phyloP scores from a whole-genome alignment of 108 stramenopile genomes.

The Skeletonema potamos region DNA sequence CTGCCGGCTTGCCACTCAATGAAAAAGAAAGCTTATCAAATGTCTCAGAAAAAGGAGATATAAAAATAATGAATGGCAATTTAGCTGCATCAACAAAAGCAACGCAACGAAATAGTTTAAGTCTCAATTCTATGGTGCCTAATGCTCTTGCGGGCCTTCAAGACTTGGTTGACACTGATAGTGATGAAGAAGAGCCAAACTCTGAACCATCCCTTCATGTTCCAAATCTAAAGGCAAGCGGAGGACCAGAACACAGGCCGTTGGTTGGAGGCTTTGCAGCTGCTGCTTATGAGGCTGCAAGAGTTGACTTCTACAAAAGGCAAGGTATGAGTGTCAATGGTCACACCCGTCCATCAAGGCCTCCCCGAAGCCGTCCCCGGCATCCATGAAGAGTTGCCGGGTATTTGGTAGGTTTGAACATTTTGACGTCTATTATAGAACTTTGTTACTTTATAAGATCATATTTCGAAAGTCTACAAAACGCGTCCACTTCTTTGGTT shows the following conservation, averaged over 20 bases:
- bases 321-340: constrained; percentile 14
- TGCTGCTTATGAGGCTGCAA: constrained; percentile 82
- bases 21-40: no score
- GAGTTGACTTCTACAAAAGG: constrained; percentile 54
- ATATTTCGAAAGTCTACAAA: neutral
- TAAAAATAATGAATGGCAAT: neutral
- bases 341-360: constrained; percentile 1
- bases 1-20: no score
- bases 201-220: constrained; percentile 4
- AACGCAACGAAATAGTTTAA: constrained; percentile 33
- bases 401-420: neutral
- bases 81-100: constrained; percentile 1
- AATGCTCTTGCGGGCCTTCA: constrained; percentile 62
- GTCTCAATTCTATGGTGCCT: constrained; percentile 42
- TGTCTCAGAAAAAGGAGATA: no score
- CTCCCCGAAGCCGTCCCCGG: neutral
- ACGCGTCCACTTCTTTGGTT: constrained; percentile 2
- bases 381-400: neutral
- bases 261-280: constrained; percentile 86
- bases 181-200: constrained; percentile 41
- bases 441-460: neutral
- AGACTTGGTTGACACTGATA: constrained; percentile 60
- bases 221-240: constrained; percentile 24
- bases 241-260: constrained; percentile 63
- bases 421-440: neutral